Conservation (phyloP, 176 grass and related monocot genomes). For the Rhynchospora breviuscula region DNA sequence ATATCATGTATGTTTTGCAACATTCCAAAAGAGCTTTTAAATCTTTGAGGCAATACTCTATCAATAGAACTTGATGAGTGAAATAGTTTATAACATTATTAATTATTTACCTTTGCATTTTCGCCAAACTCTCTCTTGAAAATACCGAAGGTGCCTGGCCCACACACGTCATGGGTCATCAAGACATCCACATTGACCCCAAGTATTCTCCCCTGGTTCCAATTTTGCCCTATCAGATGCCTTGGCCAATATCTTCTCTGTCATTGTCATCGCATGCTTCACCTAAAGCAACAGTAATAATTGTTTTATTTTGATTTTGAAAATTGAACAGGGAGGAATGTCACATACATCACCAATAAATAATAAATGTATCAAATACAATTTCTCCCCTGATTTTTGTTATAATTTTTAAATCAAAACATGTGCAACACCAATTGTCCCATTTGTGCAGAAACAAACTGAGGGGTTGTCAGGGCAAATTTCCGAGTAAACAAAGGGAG, state of each 20-base stretch:
- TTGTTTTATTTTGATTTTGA: background rate
- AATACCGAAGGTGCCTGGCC: constrained; percentile 64
- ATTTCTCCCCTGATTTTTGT: background rate
- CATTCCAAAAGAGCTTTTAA: background rate
- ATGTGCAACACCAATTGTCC: background rate
- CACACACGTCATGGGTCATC: constrained; percentile 90
- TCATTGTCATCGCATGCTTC: constrained; percentile 79
- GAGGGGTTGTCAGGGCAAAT: background rate
- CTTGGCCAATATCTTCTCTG: constrained; percentile 92
- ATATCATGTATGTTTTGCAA: background rate
- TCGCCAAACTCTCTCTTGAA: constrained; percentile 86
- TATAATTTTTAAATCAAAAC: background rate
- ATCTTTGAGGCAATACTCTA: background rate
- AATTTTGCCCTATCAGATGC: constrained; percentile 54
- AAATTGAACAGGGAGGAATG: background rate
- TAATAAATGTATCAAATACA: background rate
- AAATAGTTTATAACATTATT: background rate
- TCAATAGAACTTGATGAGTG: background rate
- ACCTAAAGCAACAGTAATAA: constrained; percentile 31
- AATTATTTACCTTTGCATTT: constrained; percentile 43
- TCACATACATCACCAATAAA: background rate
- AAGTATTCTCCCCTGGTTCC: constrained; percentile 87
- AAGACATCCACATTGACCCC: constrained; percentile 95
- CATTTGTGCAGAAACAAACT: background rate
- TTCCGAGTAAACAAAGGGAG: background rate